Evolutionary conservation across 441 rosid genomes (phyloP).

Genomic region (Eutrema salsugineum): DNA sequence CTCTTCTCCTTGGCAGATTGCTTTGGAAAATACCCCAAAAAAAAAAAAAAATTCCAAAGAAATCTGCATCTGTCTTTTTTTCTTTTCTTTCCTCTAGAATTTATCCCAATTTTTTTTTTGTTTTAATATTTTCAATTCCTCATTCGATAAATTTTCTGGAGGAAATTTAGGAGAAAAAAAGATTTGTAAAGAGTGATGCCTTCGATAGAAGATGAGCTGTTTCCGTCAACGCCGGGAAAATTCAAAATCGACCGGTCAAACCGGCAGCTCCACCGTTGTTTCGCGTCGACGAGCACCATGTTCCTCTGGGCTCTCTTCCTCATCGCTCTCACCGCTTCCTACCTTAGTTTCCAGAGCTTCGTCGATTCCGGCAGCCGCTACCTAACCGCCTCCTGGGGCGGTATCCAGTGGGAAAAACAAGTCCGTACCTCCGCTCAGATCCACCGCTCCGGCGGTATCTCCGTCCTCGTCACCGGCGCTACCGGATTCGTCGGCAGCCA

Average conservation of each 20-base stretch:
- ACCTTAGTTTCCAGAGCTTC: constrained; percentile 75
- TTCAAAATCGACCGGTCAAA: constrained; percentile 70
- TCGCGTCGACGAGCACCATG: constrained; percentile 84
- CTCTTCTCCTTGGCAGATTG: constrained; percentile 48
- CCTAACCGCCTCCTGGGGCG: constrained; percentile 78
- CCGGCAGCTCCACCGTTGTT: constrained; percentile 83
- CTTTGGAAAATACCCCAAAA: constrained; percentile 2
- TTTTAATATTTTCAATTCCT: no score
- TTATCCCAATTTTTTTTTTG: neutral
- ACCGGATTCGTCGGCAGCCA: constrained; percentile 93
- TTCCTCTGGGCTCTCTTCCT: constrained; percentile 92
- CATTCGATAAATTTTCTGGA: neutral
- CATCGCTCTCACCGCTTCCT: constrained; percentile 86
- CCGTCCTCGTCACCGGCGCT: constrained; percentile 88
- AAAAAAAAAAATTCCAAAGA: neutral
- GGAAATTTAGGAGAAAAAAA: neutral
- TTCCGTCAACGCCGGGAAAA: constrained; percentile 97
- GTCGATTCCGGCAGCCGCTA: constrained; percentile 76
- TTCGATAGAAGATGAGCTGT: constrained; percentile 69
- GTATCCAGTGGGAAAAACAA: constrained; percentile 88
- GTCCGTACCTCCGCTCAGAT: constrained; percentile 76
- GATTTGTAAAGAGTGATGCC: constrained; percentile 41
- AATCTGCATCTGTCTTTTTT: neutral
- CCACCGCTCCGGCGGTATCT: constrained; percentile 69
- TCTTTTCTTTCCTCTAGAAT: constrained; percentile 34